Evolutionary conservation across 371 early-diverging fungal genomes (phyloP).

Genomic region (Entomophthora muscae): DNA sequence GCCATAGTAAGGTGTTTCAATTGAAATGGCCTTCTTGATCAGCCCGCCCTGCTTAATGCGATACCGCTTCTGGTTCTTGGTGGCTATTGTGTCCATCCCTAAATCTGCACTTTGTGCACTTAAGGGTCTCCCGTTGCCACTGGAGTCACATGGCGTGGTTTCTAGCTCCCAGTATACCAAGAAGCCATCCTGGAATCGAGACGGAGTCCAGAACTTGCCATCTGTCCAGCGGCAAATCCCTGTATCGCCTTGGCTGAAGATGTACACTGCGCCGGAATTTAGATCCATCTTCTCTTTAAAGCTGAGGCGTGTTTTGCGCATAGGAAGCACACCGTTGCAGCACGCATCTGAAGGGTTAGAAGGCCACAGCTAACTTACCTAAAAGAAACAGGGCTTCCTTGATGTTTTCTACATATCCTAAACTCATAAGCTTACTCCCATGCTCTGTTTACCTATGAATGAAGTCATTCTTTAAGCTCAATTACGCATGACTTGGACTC

Average conservation of each 20-base stretch:
- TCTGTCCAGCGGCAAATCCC: conserved; percentile 87
- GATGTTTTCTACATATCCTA: conserved; percentile 5
- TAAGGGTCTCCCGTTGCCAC: not conserved
- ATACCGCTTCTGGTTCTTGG: not conserved
- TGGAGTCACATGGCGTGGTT: not conserved
- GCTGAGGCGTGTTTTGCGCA: not conserved
- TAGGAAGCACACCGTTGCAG: not conserved
- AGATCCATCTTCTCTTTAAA: conserved; percentile 2
- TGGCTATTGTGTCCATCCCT: not conserved
- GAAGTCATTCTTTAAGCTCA: not conserved
- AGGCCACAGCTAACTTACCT: not conserved
- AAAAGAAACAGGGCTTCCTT: not conserved
- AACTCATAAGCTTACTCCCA: not conserved
- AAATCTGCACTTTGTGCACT: not conserved
- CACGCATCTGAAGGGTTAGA: not conserved
- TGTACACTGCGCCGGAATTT: not conserved
- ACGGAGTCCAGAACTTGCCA: conserved; percentile 68
- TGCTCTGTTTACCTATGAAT: not conserved
- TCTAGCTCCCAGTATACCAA: conserved; percentile 58
- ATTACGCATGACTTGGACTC: no score
- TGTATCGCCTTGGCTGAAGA: not conserved
- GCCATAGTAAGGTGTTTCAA: not conserved
- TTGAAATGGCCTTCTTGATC: not conserved
- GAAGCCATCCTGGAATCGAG: conserved; percentile 56
- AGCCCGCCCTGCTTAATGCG: not conserved